phyloP scores from a whole-genome alignment of 2,329 filamentous ascomycete species.

The Intubia oerlemansii region DNA sequence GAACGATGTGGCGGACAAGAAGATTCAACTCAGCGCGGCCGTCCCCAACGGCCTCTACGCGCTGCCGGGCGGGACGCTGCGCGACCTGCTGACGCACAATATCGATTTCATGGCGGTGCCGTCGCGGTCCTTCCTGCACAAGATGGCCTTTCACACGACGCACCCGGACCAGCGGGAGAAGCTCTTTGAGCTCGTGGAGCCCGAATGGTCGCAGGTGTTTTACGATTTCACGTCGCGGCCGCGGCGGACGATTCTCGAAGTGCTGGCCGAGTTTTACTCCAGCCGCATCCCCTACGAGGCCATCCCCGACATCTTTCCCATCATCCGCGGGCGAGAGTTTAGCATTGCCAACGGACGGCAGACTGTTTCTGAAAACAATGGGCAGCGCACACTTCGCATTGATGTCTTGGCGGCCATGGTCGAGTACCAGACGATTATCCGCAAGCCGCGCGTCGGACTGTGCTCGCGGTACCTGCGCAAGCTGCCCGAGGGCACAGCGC shows the following conservation, averaged over 20 bases:
- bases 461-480: conserved; percentile 70
- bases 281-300: conserved; percentile 63
- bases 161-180: conserved; percentile 58
- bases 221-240: conserved; percentile 91
- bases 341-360: conserved; percentile 54
- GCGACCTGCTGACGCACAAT: conserved; percentile 58
- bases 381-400: no score
- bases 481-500: conserved; percentile 31
- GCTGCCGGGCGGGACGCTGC: conserved; percentile 34
- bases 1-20: conserved; percentile 47
- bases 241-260: conserved; percentile 75
- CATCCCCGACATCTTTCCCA: conserved; percentile 51
- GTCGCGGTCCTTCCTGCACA: conserved; percentile 64
- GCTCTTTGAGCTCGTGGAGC: conserved; percentile 62
- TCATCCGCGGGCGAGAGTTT: conserved; percentile 76
- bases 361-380: no score
- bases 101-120: conserved; percentile 83
- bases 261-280: conserved; percentile 72
- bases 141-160: conserved; percentile 53
- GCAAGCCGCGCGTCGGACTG: conserved; percentile 64
- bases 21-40: conserved; percentile 28
- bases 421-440: conserved; percentile 75
- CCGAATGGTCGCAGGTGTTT: conserved; percentile 69
- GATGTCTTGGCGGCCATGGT: conserved; percentile 74
- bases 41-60: conserved; percentile 4